These are phyloP conservation scores for Diplocarpon mali DNA, from an alignment of 2,329 filamentous ascomycete species.

Conservation along the genomic window DNA sequence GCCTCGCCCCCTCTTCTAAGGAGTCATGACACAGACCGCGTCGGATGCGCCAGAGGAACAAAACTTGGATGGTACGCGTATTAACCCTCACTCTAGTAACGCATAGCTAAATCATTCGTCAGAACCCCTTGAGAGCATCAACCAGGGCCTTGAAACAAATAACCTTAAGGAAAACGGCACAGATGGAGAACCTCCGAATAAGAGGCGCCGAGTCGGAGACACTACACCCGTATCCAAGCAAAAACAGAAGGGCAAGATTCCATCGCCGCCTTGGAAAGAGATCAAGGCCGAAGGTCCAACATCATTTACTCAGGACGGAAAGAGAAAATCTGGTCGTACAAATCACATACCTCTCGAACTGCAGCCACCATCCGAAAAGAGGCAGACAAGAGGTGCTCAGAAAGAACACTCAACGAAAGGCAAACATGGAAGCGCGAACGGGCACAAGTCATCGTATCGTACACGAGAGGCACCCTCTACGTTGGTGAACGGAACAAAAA, in stretches of 20 bases:
- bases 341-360: conserved; percentile 45
- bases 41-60: conserved; percentile 25
- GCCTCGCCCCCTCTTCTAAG: conserved; percentile 20
- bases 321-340: conserved; percentile 54
- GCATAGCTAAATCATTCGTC: conserved; percentile 12
- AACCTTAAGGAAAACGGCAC: conserved; percentile 20
- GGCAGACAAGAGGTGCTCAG: conserved; percentile 39
- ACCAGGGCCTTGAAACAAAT: conserved; percentile 24
- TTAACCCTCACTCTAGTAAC: conserved; percentile 1
- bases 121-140: conserved; percentile 19
- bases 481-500: conserved; percentile 18
- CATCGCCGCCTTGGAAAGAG: conserved; percentile 91
- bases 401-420: conserved; percentile 22
- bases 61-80: conserved; percentile 21
- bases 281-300: conserved; percentile 77
- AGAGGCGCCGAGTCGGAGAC: conserved; percentile 52
- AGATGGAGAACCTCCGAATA: conserved; percentile 42
- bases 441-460: conserved; percentile 11
- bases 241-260: conserved; percentile 33
- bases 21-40: conserved; percentile 29
- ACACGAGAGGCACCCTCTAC: conserved; percentile 13
- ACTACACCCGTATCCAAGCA: conserved; percentile 34
- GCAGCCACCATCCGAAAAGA: conserved; percentile 38
- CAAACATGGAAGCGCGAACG: conserved; percentile 20
- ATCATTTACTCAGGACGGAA: conserved; percentile 65